Evolutionary conservation across 2,329 filamentous ascomycete genomes (phyloP).

Genomic region (Colletotrichum melonis): DNA sequence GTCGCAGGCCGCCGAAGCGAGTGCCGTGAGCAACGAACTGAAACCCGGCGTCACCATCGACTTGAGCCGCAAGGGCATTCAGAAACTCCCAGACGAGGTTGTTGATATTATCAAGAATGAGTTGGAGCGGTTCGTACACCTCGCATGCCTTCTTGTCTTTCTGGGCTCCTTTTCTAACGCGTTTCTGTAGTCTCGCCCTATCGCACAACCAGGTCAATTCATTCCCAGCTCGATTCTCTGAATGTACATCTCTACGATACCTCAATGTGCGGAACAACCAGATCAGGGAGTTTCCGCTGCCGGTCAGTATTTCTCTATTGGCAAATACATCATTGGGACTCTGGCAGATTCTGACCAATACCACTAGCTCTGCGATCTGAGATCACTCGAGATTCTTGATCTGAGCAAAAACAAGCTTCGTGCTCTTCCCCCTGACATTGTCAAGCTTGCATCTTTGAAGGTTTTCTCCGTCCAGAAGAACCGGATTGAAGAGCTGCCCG

Average conservation of each 20-base stretch:
- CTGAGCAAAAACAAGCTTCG: constrained; percentile 88
- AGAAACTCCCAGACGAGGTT: constrained; percentile 77
- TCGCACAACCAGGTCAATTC: constrained; percentile 82
- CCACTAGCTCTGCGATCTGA: constrained; percentile 82
- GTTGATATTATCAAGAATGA: constrained; percentile 80
- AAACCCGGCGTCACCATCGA: constrained; percentile 83
- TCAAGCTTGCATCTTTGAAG: constrained; percentile 84
- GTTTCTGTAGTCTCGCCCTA: constrained; percentile 72
- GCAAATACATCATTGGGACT: background rate
- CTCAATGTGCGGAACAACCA: constrained; percentile 84
- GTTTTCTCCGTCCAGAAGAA: constrained; percentile 91
- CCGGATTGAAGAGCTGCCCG: constrained; percentile 83
- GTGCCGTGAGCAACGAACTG: constrained; percentile 68
- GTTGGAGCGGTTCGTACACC: constrained; percentile 71
- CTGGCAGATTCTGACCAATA: constrained; percentile 38
- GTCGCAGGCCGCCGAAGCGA: constrained; percentile 70
- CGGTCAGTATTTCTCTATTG: constrained; percentile 53
- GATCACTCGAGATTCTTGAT: constrained; percentile 91
- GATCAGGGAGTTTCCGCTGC: constrained; percentile 71
- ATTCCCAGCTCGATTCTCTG: constrained; percentile 78
- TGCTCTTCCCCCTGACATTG: constrained; percentile 81
- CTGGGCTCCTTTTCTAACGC: constrained; percentile 11
- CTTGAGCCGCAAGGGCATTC: constrained; percentile 80
- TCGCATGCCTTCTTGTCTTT: constrained; percentile 8
- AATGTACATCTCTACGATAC: constrained; percentile 82